A percentile compares a stretch with the other conserved stretches of the same genome.
phyloP scores from a whole-genome alignment of 2,329 filamentous ascomycete species.

The Ascochyta viciae-villosae region DNA sequence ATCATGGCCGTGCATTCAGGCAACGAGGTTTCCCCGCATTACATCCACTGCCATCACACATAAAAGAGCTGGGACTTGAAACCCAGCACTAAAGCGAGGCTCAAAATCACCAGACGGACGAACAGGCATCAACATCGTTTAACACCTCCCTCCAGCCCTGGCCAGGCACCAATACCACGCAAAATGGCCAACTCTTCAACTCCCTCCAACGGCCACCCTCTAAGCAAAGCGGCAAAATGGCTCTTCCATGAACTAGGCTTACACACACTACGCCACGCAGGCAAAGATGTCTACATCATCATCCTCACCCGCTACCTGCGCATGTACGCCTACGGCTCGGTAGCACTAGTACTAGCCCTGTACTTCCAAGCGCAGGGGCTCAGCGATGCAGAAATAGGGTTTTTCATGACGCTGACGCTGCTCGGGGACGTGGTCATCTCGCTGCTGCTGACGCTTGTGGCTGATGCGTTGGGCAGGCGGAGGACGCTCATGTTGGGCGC shows the following conservation, averaged over 20 bases:
- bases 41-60: neutral
- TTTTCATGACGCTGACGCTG: slow-evolving; percentile 52
- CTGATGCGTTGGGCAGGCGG: slow-evolving; percentile 45
- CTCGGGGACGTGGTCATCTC: slow-evolving; percentile 48
- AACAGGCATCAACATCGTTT: too few relatives aligned
- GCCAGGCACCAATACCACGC: neutral
- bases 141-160: too few relatives aligned
- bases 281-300: slow-evolving; percentile 44
- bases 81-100: too few relatives aligned
- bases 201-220: neutral
- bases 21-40: neutral
- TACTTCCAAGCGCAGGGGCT: slow-evolving; percentile 47
- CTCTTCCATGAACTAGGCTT: slow-evolving; percentile 34
- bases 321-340: slow-evolving; percentile 47
- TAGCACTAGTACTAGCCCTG: slow-evolving; percentile 46
- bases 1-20: neutral
- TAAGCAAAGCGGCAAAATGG: neutral
- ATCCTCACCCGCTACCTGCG: slow-evolving; percentile 48
- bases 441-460: slow-evolving; percentile 47
- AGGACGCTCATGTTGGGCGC: slow-evolving; percentile 45
- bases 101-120: too few relatives aligned
- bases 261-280: slow-evolving; percentile 33
- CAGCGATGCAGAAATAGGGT: slow-evolving; percentile 46
- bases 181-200: neutral
- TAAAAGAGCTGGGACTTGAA: neutral